phyloP scores from a whole-genome alignment of 192 early-diverging fungal genomes.

The Funneliformis mosseae region DNA sequence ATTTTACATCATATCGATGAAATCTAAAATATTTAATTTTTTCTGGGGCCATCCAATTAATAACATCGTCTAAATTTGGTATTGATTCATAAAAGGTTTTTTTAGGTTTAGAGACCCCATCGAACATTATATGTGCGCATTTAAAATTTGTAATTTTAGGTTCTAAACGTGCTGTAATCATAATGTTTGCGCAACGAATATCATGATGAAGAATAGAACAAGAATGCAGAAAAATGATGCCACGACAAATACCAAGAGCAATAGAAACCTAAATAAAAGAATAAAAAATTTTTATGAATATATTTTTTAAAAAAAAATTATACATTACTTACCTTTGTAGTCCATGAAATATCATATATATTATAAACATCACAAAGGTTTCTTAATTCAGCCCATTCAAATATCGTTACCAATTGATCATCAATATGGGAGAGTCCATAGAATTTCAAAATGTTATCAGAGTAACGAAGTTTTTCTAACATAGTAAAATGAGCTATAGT shows the following conservation, averaged over 20 bases:
- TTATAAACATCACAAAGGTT: slow-evolving; percentile 13
- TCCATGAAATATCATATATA: background rate
- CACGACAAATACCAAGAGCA: slow-evolving; percentile 22
- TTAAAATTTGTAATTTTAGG: slow-evolving; percentile 29
- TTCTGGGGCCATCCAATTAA: slow-evolving; percentile 29
- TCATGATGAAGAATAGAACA: slow-evolving; percentile 27
- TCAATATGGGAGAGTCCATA: background rate
- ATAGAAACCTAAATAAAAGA: background rate
- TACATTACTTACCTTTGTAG: too few species aligned
- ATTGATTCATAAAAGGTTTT: too few species aligned
- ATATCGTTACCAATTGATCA: background rate
- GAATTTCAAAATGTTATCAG: slow-evolving; percentile 22
- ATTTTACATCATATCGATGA: slow-evolving; percentile 13
- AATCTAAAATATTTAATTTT: background rate
- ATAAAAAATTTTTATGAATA: too few species aligned
- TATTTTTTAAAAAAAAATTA: too few species aligned
- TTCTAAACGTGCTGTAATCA: background rate
- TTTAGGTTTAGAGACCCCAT: too few species aligned
- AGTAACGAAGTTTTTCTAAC: background rate
- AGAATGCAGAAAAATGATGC: slow-evolving; percentile 19
- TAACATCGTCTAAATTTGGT: background rate
- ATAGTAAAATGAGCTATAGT: background rate
- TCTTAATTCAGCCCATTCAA: slow-evolving; percentile 24
- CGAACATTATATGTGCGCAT: background rate
- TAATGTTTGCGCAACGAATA: slow-evolving; percentile 19